These are phyloP conservation scores for Stemphylium vesicarium DNA, from an alignment of 2,329 filamentous ascomycete species.

Conservation along the genomic window DNA sequence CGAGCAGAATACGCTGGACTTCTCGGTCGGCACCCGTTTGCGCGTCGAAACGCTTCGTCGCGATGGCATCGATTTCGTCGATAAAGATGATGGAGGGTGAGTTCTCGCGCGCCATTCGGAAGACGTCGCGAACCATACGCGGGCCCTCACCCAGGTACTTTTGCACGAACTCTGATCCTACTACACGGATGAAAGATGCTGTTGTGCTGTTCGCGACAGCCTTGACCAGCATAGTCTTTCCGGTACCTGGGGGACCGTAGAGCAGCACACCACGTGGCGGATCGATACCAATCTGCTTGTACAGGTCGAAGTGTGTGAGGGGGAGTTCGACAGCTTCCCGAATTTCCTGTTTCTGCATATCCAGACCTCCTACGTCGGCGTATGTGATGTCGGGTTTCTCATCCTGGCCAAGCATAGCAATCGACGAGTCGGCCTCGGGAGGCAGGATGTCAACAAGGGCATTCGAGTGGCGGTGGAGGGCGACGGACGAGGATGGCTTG, in stretches of 20 bases:
- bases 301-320: conserved; percentile 96
- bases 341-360: conserved; percentile 99
- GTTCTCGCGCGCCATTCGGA: conserved; percentile 98
- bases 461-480: conserved; percentile 97
- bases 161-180: conserved; percentile 97
- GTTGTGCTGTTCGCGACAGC: conserved; percentile 98
- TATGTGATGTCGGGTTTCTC: conserved; percentile 99
- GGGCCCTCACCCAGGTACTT: conserved; percentile 98
- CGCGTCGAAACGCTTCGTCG: conserved; percentile 79
- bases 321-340: conserved; percentile 96
- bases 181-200: conserved; percentile 96
- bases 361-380: conserved; percentile 93
- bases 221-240: conserved; percentile 98
- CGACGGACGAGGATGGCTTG: conserved; percentile 97
- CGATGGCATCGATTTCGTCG: conserved; percentile 7
- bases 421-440: conserved; percentile 98
- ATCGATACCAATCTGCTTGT: conserved; percentile 99
- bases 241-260: conserved; percentile 93
- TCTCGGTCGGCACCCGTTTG: conserved; percentile 98
- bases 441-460: conserved; percentile 97
- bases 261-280: conserved; percentile 94
- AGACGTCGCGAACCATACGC: conserved; percentile 98
- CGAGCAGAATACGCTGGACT: conserved; percentile 96
- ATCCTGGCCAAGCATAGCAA: conserved; percentile 94
- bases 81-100: conserved; percentile 94